Base-by-base conservation (phyloP, 805 yeast genomes). In the Wickerhamiella lipophila region DNA sequence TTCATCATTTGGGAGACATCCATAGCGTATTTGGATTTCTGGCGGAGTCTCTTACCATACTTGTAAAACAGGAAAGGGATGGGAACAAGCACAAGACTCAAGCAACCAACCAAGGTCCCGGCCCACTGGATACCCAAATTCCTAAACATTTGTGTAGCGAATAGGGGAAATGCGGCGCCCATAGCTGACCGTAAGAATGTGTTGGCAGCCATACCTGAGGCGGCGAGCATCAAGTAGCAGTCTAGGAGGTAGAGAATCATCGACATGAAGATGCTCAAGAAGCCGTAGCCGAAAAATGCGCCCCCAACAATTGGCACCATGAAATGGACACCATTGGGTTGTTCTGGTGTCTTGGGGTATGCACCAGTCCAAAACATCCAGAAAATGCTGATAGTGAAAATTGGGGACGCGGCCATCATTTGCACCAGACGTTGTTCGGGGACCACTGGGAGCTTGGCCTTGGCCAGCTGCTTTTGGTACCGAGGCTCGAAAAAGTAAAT, bases 281-380 rank as follows among this genome's bases (percentile, higher is more conserved):
- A 65, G 32, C 89, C 94, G 53, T 74, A 75, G 9, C 87, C 87
- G 32, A 76, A 72, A 58, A 79, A 72, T 3, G 74, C 52, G 53
- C 84, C 81, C 26, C 83, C 77, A 27, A 76, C 65, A 1, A 83
- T 74, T 38, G 92, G 92, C n/a, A 76, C 83, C 57, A 78, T 79
- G 88, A 89, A 87, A 60, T 80, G 95, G 19, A 13, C 15, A 3
- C 42, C 42, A 12, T 38, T 6, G 38, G 86, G 76, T 39, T 64
- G 64, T 27, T 79, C 64, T 42, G 75, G 79, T 9, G 42, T 38
- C 16, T 38, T 38, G 16, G 42, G 42, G 64, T 79, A 87, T 54
- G 76, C 74, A 60, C 95, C 95, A 9, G 88, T 70, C 95, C 95
- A 87, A 51, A 83, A 77, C 61, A 87, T 71, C 95, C 94, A 84